phyloP scores from a whole-genome alignment of 176 grass and related monocot species.

The Bonia amplexicaulis region DNA sequence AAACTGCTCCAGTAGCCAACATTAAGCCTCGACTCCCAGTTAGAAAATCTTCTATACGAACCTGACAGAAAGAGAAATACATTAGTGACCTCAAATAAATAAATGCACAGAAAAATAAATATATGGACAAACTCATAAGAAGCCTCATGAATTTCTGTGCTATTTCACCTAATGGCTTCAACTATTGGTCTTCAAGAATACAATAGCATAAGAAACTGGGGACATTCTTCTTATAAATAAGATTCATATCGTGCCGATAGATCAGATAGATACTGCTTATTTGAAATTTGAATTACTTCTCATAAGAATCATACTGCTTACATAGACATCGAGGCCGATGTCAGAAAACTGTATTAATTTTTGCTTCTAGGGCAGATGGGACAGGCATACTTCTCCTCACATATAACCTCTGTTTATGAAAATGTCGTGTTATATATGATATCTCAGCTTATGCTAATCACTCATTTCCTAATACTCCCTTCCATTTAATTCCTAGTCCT shows the following conservation, averaged over 20 bases:
- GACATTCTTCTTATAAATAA: not conserved
- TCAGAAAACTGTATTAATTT: not conserved
- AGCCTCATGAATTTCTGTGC: not conserved
- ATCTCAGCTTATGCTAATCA: not conserved
- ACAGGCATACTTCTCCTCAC: not conserved
- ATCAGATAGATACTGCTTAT: not conserved
- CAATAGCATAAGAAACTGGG: not conserved
- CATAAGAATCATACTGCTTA: not conserved
- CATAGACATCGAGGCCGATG: not conserved
- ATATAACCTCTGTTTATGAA: too few species aligned
- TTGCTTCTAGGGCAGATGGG: not conserved
- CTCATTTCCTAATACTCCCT: not conserved
- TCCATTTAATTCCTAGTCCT: not conserved
- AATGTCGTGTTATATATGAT: not conserved
- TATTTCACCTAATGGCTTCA: not conserved
- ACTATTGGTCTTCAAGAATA: not conserved
- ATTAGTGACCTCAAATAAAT: not conserved
- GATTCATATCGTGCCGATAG: not conserved
- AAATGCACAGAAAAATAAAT: not conserved
- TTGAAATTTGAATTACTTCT: not conserved
- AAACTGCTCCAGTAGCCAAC: constrained; percentile 41
- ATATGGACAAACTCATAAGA: not conserved
- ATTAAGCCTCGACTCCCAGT: constrained; percentile 39
- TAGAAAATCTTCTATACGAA: constrained; percentile 53
- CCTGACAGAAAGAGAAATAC: constrained; percentile 25